Evolutionary conservation across 2,329 filamentous ascomycete species (phyloP).

Genomic region (Fusarium scirpi): DNA sequence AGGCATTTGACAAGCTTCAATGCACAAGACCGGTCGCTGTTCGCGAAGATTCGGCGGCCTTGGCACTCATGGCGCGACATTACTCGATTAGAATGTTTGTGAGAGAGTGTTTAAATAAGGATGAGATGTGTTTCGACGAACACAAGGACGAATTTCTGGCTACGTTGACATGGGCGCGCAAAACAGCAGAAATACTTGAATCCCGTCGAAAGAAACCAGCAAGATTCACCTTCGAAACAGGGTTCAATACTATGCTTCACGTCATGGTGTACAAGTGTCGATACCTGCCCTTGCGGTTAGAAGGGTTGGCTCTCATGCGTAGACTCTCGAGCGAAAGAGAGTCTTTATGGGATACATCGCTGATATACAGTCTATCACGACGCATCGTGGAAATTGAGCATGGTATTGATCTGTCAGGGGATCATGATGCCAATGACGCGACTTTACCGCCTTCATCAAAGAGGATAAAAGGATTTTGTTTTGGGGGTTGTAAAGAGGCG

Average conservation of each 20-base stretch:
- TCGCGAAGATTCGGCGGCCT: slow-evolving; percentile 12
- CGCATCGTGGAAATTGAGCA: slow-evolving; percentile 57
- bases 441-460: slow-evolving; percentile 30
- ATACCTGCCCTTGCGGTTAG: slow-evolving; percentile 50
- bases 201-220: neutral
- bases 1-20: slow-evolving; percentile 41
- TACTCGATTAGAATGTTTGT: slow-evolving; percentile 52
- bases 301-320: slow-evolving; percentile 51
- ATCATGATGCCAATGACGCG: neutral
- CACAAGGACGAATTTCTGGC: slow-evolving; percentile 47
- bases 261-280: slow-evolving; percentile 56
- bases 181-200: slow-evolving; percentile 20
- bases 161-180: slow-evolving; percentile 47
- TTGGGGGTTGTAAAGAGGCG: neutral
- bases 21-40: neutral
- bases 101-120: slow-evolving; percentile 44
- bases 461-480: slow-evolving; percentile 36
- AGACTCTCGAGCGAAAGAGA: slow-evolving; percentile 50
- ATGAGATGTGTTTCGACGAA: slow-evolving; percentile 53
- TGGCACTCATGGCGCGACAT: slow-evolving; percentile 50
- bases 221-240: slow-evolving; percentile 58
- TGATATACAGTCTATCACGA: slow-evolving; percentile 50
- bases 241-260: slow-evolving; percentile 54
- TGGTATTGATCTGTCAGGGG: slow-evolving; percentile 44
- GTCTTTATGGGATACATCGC: slow-evolving; percentile 53